Evolutionary conservation across 306 rosid species (phyloP).

Genomic region (Cyclanthera cordifolia): DNA sequence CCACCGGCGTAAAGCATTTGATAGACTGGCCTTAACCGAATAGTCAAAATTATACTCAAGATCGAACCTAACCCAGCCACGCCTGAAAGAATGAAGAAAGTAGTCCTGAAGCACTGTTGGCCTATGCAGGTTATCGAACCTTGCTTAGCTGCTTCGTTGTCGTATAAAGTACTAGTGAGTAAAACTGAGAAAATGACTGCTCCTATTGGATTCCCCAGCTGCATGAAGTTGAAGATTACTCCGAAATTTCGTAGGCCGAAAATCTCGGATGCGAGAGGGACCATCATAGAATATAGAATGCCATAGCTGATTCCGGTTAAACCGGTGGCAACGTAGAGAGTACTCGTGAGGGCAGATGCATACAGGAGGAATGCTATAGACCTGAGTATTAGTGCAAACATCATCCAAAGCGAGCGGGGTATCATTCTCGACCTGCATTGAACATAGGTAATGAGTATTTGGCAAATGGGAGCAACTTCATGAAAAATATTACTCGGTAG

Average conservation of each 20-base stretch:
- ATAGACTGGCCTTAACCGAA: constrained; percentile 61
- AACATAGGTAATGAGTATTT: neutral
- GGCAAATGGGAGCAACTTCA: neutral
- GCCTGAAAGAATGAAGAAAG: constrained; percentile 58
- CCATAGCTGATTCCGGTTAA: constrained; percentile 58
- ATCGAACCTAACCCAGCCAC: constrained; percentile 53
- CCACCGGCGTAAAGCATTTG: constrained; percentile 59
- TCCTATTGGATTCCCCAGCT: constrained; percentile 61
- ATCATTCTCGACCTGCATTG: constrained; percentile 35
- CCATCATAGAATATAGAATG: constrained; percentile 41
- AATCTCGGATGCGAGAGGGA: constrained; percentile 47
- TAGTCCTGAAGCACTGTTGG: constrained; percentile 54
- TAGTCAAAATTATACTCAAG: constrained; percentile 50
- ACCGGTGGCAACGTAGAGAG: constrained; percentile 65
- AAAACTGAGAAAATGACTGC: constrained; percentile 57
- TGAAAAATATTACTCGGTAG: neutral
- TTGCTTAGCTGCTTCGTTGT: constrained; percentile 66
- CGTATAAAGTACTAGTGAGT: constrained; percentile 54
- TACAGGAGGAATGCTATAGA: constrained; percentile 35
- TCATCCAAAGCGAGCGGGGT: constrained; percentile 73
- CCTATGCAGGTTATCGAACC: constrained; percentile 61
- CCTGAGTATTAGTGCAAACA: constrained; percentile 53
- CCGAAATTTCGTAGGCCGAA: constrained; percentile 64
- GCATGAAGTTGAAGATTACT: constrained; percentile 42
- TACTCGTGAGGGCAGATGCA: constrained; percentile 39